Percentiles rank a stretch among this genome's conserved stretches.
Evolutionary conservation across 2,329 filamentous ascomycete genomes (phyloP).

Genomic region (Fusarium miscanthi): DNA sequence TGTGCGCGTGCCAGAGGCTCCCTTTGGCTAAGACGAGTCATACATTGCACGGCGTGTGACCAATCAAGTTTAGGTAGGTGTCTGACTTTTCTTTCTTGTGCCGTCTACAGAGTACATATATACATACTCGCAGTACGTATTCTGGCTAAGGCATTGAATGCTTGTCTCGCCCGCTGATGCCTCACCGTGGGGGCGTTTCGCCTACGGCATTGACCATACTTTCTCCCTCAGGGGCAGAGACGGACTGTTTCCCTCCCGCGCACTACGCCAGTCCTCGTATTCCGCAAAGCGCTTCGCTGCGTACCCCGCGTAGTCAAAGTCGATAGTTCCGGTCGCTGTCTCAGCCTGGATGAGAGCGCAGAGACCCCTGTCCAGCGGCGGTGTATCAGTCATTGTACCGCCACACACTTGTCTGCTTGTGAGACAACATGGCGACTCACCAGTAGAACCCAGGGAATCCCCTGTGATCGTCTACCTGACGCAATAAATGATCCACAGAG

Average conservation of each 20-base stretch:
- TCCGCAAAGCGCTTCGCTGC: constrained; percentile 34
- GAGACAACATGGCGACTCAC: constrained; percentile 17
- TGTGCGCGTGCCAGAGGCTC: constrained; percentile 3
- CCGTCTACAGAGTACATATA: too few relatives aligned
- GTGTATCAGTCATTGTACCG: neutral
- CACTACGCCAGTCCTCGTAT: constrained; percentile 35
- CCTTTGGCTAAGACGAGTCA: constrained; percentile 18
- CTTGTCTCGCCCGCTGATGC: neutral
- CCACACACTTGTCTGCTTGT: neutral
- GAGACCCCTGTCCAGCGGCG: constrained; percentile 32
- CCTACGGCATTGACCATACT: constrained; percentile 25
- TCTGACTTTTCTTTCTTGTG: neutral
- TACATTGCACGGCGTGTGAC: constrained; percentile 7
- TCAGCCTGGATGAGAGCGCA: constrained; percentile 41
- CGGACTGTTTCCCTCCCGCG: neutral
- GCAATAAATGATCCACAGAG: constrained; percentile 30
- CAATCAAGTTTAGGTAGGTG: neutral
- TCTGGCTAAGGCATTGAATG: neutral
- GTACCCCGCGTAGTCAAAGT: constrained; percentile 41
- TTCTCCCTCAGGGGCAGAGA: constrained; percentile 16
- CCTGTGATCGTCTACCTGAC: constrained; percentile 33
- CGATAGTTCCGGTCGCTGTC: constrained; percentile 39
- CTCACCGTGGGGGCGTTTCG: neutral
- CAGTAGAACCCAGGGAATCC: constrained; percentile 41
- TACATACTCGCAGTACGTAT: neutral